Evolutionary conservation across 1,284 basidiomycete genomes (phyloP).

Genomic region (Ceratobasidium theobromae): DNA sequence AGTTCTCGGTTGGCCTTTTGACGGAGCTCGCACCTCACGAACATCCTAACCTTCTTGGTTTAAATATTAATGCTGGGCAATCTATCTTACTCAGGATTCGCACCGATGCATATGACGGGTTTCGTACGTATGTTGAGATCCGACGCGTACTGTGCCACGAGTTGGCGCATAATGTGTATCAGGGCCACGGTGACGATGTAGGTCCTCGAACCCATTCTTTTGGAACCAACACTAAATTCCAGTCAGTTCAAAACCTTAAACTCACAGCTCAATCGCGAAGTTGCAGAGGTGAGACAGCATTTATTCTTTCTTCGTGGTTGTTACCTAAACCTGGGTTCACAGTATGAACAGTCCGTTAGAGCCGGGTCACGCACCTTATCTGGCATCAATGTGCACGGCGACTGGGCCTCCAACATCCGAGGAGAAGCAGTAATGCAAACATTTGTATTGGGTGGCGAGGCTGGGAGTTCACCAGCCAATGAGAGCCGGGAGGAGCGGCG

Average conservation of each 20-base stretch:
- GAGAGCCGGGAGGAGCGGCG: slow-evolving; percentile 61
- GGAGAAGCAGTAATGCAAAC: slow-evolving; percentile 31
- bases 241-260: slow-evolving; percentile 71
- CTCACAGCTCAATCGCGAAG: slow-evolving; percentile 70
- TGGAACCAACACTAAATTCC: neutral
- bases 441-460: slow-evolving; percentile 37
- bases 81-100: slow-evolving; percentile 65
- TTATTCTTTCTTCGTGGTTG: neutral
- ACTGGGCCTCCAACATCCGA: slow-evolving; percentile 39
- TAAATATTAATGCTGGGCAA: slow-evolving; percentile 52
- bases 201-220: slow-evolving; percentile 40
- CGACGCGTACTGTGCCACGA: slow-evolving; percentile 74
- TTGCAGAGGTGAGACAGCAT: slow-evolving; percentile 48
- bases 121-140: slow-evolving; percentile 63
- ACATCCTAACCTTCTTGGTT: slow-evolving; percentile 66
- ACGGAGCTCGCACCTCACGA: slow-evolving; percentile 77
- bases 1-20: slow-evolving; percentile 63
- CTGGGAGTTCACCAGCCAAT: slow-evolving; percentile 19
- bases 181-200: slow-evolving; percentile 71
- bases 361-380: slow-evolving; percentile 58
- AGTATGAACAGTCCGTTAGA: slow-evolving; percentile 56
- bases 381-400: slow-evolving; percentile 44
- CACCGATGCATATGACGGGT: slow-evolving; percentile 71
- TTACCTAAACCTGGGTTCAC: neutral
- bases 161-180: slow-evolving; percentile 70